These are phyloP conservation scores for Angophora floribunda DNA, from an alignment of 345 rosid species.

Conservation along the genomic window DNA sequence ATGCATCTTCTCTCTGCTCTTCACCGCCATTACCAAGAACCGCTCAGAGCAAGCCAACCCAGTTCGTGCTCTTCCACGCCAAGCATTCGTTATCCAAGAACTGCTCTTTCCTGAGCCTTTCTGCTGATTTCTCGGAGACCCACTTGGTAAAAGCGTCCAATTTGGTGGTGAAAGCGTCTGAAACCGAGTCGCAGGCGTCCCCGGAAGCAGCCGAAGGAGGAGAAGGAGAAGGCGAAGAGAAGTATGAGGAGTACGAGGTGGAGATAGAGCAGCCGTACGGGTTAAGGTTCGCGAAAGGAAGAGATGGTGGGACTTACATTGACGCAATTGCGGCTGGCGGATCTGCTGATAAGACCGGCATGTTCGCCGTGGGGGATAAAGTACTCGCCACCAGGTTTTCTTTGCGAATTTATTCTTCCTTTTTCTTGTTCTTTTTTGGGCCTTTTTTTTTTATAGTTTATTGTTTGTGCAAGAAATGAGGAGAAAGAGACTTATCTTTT, in stretches of 20 bases:
- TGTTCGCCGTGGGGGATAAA: conserved; percentile 80
- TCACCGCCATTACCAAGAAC: conserved; percentile 39
- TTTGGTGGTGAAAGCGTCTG: conserved; percentile 48
- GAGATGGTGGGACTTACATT: conserved; percentile 90
- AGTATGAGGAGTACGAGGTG: conserved; percentile 76
- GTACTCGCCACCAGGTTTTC: conserved; percentile 90
- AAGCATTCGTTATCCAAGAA: background rate
- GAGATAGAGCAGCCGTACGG: conserved; percentile 85
- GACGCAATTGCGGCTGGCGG: conserved; percentile 86
- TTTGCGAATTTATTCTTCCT: background rate
- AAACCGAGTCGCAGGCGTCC: conserved; percentile 36
- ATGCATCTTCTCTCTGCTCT: conserved; percentile 35
- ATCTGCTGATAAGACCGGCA: conserved; percentile 64
- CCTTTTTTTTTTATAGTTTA: background rate
- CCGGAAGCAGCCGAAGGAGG: conserved; percentile 23
- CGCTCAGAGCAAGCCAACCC: conserved; percentile 12
- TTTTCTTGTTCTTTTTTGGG: background rate
- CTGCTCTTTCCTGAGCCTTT: conserved; percentile 7
- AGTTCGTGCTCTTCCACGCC: background rate
- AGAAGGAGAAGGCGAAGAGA: conserved; percentile 29
- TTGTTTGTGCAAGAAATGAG: background rate
- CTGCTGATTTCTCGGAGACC: conserved; percentile 18
- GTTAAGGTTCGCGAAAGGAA: conserved; percentile 71
- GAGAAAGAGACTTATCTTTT: background rate
- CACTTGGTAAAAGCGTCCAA: conserved; percentile 23